Base-by-base conservation (phyloP, 345 rosid genomes). In the Triadica sebifera region DNA sequence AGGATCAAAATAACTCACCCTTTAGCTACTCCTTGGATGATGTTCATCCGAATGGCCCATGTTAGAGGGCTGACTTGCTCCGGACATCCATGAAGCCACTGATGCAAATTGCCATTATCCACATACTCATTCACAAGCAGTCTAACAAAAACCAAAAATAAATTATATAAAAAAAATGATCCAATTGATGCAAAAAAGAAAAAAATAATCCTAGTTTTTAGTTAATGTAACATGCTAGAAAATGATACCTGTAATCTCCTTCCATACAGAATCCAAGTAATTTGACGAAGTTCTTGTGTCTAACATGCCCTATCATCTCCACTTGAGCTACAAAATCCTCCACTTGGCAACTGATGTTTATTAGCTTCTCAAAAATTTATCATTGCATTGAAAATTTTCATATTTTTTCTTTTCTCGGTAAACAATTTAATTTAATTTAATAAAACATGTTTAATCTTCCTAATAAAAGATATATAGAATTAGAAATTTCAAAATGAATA, bases 1-100 rank as follows among this genome's bases (percentile, higher is more conserved):
- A 29, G 34, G 34, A 29, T 29, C 34, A 29, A 29, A 13, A 50
- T n/a, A 67, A 46, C 72, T 25, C 57, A 86, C 97, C 93, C 97
- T 85, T 88, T 90, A n/a, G 89, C 96, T 43, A 83, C 82, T 86
- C 96, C 96, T 69, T 74, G 88, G 69, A 92, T 86, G 37, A 92
- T 89, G 22, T 84, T 82, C 84, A 86, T 82, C 69, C 97, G 74
- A 41, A 77, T 77, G 25, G 65, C 73, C 94, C 97, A 90, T 8
- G 85, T 74, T 57, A 92, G 77, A 59, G 92, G 90, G 60, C 72
- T 81, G 62, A 51, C 70, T 75, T 77, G 69, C 45, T 86, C 86
- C 24, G 76, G n/a, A 61, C 74, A 68, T 61, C 85, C 90, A 78
- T 91, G 94, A 68, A 94, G 91, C 97, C 94, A 89, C 65, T 85